Evolutionary conservation across 257 asterid genomes (phyloP).

Genomic region (Osmanthus fragrans): DNA sequence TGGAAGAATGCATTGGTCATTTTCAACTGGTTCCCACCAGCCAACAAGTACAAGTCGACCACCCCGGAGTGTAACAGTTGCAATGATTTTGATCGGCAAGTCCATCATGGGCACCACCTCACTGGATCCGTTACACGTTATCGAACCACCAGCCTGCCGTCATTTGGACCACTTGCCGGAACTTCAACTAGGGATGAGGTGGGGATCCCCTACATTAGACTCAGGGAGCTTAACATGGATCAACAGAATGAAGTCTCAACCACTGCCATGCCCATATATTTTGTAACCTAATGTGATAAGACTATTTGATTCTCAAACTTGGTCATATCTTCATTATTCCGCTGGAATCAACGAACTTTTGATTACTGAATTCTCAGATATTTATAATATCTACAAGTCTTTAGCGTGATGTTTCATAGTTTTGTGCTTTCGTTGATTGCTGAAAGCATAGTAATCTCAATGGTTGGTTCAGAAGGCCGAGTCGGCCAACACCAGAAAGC

Average conservation of each 20-base stretch:
- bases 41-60: too few relatives aligned
- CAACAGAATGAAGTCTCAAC: background rate
- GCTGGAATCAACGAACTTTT: too few relatives aligned
- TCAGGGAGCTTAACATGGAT: background rate
- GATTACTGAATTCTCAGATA: background rate
- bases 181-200: background rate
- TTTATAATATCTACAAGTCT: too few relatives aligned
- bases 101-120: too few relatives aligned
- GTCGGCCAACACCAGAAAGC: background rate
- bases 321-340: background rate
- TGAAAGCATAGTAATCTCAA: background rate
- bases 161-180: background rate
- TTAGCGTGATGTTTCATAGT: background rate
- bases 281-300: background rate
- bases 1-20: background rate
- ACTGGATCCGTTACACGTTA: too few relatives aligned
- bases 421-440: background rate
- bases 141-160: background rate
- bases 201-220: background rate
- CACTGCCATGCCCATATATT: background rate
- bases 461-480: background rate
- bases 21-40: constrained; percentile 19
- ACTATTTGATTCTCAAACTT: background rate
- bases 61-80: background rate
- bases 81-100: background rate